phyloP scores from a whole-genome alignment of 371 early-diverging fungal genomes.

The Mortierella sp. region DNA sequence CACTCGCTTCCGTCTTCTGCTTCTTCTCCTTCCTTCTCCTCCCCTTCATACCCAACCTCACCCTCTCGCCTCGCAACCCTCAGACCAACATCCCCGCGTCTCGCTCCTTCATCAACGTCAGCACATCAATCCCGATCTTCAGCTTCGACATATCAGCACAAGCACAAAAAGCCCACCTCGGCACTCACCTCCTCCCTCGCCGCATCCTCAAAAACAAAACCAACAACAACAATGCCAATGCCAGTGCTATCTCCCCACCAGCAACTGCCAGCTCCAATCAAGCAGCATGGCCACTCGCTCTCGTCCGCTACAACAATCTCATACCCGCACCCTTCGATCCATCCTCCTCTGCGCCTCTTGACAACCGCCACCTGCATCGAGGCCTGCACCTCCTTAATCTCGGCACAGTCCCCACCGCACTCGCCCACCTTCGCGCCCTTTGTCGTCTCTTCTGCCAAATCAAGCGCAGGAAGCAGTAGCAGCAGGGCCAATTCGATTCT shows the following conservation, averaged over 20 bases:
- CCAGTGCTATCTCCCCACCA: conserved; percentile 7
- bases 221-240: conserved; percentile 13
- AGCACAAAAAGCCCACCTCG: conserved; percentile 8
- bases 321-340: conserved; percentile 37
- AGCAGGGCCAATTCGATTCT: conserved; percentile 50
- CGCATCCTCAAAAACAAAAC: neutral
- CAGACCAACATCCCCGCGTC: conserved; percentile 3
- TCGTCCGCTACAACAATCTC: conserved; percentile 22
- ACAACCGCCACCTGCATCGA: conserved; percentile 52
- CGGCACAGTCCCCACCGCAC: conserved; percentile 55
- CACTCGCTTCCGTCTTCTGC: neutral
- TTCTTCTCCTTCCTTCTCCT: neutral
- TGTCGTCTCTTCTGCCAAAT: conserved; percentile 13
- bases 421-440: conserved; percentile 49
- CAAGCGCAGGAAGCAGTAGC: conserved; percentile 17
- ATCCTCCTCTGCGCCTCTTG: conserved; percentile 50
- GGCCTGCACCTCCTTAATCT: conserved; percentile 46
- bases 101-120: neutral
- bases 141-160: neutral
- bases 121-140: conserved; percentile 19
- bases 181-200: conserved; percentile 9
- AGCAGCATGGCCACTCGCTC: conserved; percentile 35
- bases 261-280: neutral
- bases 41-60: conserved; percentile 5
- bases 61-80: conserved; percentile 3